Conservation (phyloP, 768 basidiomycete genomes). For the Boletus subparvulus region DNA sequence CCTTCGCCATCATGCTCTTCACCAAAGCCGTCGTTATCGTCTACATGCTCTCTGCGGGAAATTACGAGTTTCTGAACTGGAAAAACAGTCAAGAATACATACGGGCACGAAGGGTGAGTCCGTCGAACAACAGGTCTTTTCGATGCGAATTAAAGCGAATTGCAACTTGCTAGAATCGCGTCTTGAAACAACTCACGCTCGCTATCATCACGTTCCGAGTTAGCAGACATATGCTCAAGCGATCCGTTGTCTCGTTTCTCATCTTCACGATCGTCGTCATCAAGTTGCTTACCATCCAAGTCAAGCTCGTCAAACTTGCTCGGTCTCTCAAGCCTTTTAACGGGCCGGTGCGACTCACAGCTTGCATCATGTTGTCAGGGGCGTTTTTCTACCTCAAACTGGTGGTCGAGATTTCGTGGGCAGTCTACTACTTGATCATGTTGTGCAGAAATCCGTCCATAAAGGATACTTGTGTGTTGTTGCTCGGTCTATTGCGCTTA, state of each 20-base stretch:
- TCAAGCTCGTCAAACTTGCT: slow-evolving; percentile 30
- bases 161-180: slow-evolving; percentile 12
- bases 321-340: slow-evolving; percentile 28
- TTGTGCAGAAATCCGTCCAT: slow-evolving; percentile 29
- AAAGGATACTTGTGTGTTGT: slow-evolving; percentile 20
- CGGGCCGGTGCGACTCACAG: slow-evolving; percentile 25
- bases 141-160: not conserved
- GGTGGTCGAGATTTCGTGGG: slow-evolving; percentile 29
- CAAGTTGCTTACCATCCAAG: slow-evolving; percentile 29
- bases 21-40: slow-evolving; percentile 18
- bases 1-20: slow-evolving; percentile 18
- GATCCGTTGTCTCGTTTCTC: slow-evolving; percentile 29
- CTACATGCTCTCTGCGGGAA: slow-evolving; percentile 23
- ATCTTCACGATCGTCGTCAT: slow-evolving; percentile 31
- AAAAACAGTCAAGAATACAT: slow-evolving; percentile 22
- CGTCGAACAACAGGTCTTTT: not conserved
- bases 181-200: slow-evolving; percentile 25
- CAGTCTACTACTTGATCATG: slow-evolving; percentile 26
- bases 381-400: slow-evolving; percentile 30
- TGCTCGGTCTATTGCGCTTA: slow-evolving; percentile 27
- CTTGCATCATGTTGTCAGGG: slow-evolving; percentile 24
- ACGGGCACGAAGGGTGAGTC: slow-evolving; percentile 19
- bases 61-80: slow-evolving; percentile 14
- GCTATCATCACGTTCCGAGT: slow-evolving; percentile 30
- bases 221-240: slow-evolving; percentile 29